A percentile compares a stretch with the other conserved stretches of the same genome.
These are phyloP conservation scores for Sporothrix variecibatus DNA, from an alignment of 2,329 filamentous ascomycete species.

Conservation along the genomic window DNA sequence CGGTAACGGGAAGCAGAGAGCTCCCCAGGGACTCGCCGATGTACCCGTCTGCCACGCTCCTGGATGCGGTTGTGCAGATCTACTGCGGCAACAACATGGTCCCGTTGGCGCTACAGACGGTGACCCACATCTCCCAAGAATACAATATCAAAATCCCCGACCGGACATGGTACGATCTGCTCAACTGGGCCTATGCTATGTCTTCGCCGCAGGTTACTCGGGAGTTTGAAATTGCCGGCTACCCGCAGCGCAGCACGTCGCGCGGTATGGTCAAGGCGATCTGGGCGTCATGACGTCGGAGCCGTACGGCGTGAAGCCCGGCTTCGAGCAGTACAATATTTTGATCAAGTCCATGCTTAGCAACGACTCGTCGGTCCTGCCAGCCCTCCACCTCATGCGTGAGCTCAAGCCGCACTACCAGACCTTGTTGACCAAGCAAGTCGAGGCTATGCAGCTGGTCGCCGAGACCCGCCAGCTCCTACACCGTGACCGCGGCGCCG, in stretches of 20 bases:
- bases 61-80: slow-evolving; percentile 67
- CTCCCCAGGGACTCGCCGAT: slow-evolving; percentile 54
- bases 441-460: slow-evolving; percentile 32
- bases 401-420: slow-evolving; percentile 36
- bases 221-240: slow-evolving; percentile 42
- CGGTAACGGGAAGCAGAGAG: slow-evolving; percentile 33
- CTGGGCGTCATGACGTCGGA: slow-evolving; percentile 60
- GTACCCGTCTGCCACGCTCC: slow-evolving; percentile 58
- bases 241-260: slow-evolving; percentile 41
- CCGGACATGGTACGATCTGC: slow-evolving; percentile 65
- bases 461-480: neutral
- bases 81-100: slow-evolving; percentile 69
- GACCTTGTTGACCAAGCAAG: slow-evolving; percentile 30
- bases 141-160: slow-evolving; percentile 60
- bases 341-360: slow-evolving; percentile 44
- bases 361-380: slow-evolving; percentile 5
- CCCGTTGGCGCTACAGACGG: slow-evolving; percentile 55
- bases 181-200: slow-evolving; percentile 67
- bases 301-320: slow-evolving; percentile 60
- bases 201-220: slow-evolving; percentile 42
- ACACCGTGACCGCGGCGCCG: neutral
- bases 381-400: slow-evolving; percentile 37
- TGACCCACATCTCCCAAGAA: slow-evolving; percentile 62
- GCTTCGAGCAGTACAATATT: slow-evolving; percentile 56
- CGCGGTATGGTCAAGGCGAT: slow-evolving; percentile 51